A percentile compares a stretch with the other conserved stretches of the same genome.
Evolutionary conservation across 78 protist species (phyloP).

Genomic region (Andalucia godoyi): DNA sequence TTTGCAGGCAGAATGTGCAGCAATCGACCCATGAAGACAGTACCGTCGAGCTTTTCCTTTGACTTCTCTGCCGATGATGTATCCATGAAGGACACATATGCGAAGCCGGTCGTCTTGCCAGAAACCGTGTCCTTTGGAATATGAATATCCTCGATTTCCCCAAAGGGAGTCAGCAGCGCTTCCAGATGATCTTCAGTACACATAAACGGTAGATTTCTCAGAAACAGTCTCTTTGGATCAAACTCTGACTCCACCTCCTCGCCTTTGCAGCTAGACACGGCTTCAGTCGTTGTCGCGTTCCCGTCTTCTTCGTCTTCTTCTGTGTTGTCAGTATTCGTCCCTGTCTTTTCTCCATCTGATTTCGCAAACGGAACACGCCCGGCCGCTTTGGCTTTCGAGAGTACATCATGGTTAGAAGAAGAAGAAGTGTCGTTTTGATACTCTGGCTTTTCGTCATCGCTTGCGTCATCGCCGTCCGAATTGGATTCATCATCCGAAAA

Average conservation of each 20-base stretch:
- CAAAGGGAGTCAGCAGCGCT: conserved; percentile 15
- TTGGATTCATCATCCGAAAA: background rate
- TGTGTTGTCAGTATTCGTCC: background rate
- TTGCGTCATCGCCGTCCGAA: background rate
- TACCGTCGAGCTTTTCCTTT: conserved; percentile 7
- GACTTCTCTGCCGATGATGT: conserved; percentile 73
- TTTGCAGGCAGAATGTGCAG: conserved; percentile 71
- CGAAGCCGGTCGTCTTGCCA: conserved; percentile 65
- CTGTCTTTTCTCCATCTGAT: background rate
- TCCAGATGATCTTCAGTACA: conserved; percentile 57
- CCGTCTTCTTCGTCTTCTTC: conserved; percentile 2
- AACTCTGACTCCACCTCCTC: background rate
- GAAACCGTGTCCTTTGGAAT: conserved; percentile 64
- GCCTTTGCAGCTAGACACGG: background rate
- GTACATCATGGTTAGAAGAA: no score
- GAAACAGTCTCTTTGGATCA: conserved; percentile 47
- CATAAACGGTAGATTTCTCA: conserved; percentile 52
- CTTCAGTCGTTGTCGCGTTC: background rate
- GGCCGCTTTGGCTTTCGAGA: no score
- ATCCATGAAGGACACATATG: conserved; percentile 44
- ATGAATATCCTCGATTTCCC: conserved; percentile 59
- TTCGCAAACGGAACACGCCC: no score
- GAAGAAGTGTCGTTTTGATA: no score
- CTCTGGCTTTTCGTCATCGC: background rate
- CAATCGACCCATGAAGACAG: conserved; percentile 61